Evolutionary conservation across 768 basidiomycete genomes (phyloP).

Genomic region (Agaricus blazei): DNA sequence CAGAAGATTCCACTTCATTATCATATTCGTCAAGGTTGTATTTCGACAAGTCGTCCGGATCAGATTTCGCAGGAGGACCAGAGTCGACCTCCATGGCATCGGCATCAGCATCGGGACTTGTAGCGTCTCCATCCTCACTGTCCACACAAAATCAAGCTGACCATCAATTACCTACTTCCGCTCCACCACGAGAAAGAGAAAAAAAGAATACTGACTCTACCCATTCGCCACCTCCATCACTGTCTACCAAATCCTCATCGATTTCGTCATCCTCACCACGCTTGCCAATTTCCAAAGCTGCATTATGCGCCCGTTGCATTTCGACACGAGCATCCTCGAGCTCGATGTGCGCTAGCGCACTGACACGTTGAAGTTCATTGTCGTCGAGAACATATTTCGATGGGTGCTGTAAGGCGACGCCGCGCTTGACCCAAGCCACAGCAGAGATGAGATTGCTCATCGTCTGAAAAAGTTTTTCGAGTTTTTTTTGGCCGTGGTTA

Average conservation of each 20-base stretch:
- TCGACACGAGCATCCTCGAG: conserved; percentile 88
- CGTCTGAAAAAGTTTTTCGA: conserved; percentile 5
- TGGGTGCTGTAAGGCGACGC: conserved; percentile 70
- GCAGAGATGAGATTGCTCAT: conserved; percentile 79
- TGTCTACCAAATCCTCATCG: conserved; percentile 43
- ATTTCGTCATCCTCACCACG: conserved; percentile 61
- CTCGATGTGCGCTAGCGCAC: conserved; percentile 79
- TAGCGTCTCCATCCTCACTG: conserved; percentile 43
- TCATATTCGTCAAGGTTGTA: conserved; percentile 95
- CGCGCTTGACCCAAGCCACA: conserved; percentile 77
- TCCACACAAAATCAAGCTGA: conserved; percentile 15
- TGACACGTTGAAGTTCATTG: conserved; percentile 84
- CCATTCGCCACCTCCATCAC: conserved; percentile 60
- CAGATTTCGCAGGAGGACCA: conserved; percentile 25
- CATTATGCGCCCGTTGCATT: conserved; percentile 75
- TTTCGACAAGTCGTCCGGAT: conserved; percentile 67
- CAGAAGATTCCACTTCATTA: conserved; percentile 49
- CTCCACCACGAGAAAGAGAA: conserved; percentile 2
- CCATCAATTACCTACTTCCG: conserved; percentile 8
- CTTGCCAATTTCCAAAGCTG: conserved; percentile 65
- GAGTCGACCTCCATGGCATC: conserved; percentile 63
- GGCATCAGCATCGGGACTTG: conserved; percentile 47
- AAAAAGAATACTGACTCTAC: conserved; percentile 69
- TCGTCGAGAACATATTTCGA: conserved; percentile 88
- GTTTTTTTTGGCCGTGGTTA: neutral